A percentile compares a stretch with the other conserved stretches of the same genome.
Conservation (phyloP, 2,329 filamentous ascomycete species). For the Karstenula rhodostoma region DNA sequence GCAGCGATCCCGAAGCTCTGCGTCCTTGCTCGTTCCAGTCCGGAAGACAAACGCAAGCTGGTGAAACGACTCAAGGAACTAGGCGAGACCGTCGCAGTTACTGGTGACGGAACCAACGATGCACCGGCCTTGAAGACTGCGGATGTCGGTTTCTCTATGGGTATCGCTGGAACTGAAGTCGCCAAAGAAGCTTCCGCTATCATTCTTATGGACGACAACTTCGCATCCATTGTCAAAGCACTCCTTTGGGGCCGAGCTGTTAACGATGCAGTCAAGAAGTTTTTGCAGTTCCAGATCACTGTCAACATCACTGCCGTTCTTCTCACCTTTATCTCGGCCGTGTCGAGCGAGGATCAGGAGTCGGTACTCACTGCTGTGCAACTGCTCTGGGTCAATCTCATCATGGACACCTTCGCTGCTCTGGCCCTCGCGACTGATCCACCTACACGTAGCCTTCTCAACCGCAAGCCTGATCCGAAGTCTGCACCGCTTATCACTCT, state of each 20-base stretch:
- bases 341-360: constrained; percentile 71
- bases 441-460: constrained; percentile 80
- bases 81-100: constrained; percentile 81
- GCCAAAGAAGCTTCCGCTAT: constrained; percentile 83
- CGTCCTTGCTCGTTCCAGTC: constrained; percentile 73
- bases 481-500: constrained; percentile 80
- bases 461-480: constrained; percentile 81
- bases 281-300: constrained; percentile 68
- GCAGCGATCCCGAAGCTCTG: constrained; percentile 69
- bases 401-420: constrained; percentile 96
- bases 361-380: constrained; percentile 90
- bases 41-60: constrained; percentile 73
- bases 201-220: constrained; percentile 85
- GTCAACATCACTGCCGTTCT: constrained; percentile 93
- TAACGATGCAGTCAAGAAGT: constrained; percentile 46
- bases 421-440: constrained; percentile 89
- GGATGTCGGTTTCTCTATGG: constrained; percentile 84
- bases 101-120: constrained; percentile 82
- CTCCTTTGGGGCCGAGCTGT: constrained; percentile 71
- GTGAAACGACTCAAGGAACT: constrained; percentile 71
- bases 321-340: constrained; percentile 86
- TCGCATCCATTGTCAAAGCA: constrained; percentile 79
- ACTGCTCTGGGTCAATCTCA: constrained; percentile 94
- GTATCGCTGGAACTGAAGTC: constrained; percentile 80
- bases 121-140: constrained; percentile 79